phyloP scores from a whole-genome alignment of 768 basidiomycete genomes.

The Psilocybe sp. region DNA sequence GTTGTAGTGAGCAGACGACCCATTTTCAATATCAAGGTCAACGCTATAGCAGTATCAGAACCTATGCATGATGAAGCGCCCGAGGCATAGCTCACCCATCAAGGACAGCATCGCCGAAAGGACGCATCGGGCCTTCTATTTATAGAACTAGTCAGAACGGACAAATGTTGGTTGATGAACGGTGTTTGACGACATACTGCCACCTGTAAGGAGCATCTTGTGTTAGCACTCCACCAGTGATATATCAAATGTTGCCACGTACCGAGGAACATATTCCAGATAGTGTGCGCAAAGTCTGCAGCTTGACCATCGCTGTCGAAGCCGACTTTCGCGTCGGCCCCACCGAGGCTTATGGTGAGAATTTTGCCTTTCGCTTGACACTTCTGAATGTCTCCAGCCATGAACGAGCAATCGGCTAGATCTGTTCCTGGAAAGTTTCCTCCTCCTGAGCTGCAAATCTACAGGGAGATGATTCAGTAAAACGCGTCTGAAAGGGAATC shows the following conservation, averaged over 20 bases:
- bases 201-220: conserved; percentile 17
- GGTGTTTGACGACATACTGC: conserved; percentile 20
- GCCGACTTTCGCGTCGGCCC: conserved; percentile 54
- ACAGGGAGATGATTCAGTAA: not conserved
- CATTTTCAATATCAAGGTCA: conserved; percentile 73
- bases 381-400: conserved; percentile 57
- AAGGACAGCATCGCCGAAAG: conserved; percentile 65
- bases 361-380: conserved; percentile 65
- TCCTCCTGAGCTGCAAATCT: conserved; percentile 56
- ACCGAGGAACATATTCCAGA: conserved; percentile 75
- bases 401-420: conserved; percentile 61
- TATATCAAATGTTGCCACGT: conserved; percentile 4
- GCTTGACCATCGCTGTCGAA: conserved; percentile 57
- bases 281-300: conserved; percentile 48
- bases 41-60: conserved; percentile 30
- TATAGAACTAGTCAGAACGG: conserved; percentile 1
- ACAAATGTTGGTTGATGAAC: not conserved
- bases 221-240: conserved; percentile 1
- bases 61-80: not conserved
- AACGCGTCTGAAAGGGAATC: not conserved
- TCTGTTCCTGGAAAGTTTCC: conserved; percentile 55
- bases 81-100: conserved; percentile 50
- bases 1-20: conserved; percentile 45
- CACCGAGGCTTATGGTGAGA: conserved; percentile 52
- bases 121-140: conserved; percentile 43